Evolutionary conservation across 441 rosid genomes (phyloP), one percentile per base, ranked within the genome.

Genomic region (Corymbia citriodora): DNA sequence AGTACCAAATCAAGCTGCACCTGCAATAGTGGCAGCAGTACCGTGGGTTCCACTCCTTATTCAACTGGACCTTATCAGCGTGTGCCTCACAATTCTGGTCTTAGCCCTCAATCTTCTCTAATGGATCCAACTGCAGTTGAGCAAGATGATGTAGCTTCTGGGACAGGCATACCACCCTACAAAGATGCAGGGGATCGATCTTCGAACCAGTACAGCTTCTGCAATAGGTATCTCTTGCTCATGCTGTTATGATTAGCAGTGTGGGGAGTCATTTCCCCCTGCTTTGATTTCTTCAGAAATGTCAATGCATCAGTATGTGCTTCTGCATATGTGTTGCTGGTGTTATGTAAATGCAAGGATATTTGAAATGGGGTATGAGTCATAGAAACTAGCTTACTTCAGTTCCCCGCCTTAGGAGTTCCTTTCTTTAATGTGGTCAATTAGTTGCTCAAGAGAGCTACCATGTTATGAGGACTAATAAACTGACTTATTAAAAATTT

Each of bases 1-100:
- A 96, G 97, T 96, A 89, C 95, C 53, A 96, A 92, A 90, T 95
- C 99, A 89, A 93, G 93, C 91, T 90, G 94, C 90, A 95, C 97
- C 87, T 93, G 94, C 87, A 93, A 93, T 92, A 96, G 95, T 91
- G 95, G 96, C 91, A 93, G 93, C 92, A 90, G 92, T 90, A 96
- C 97, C 89, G 90, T 94, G 93, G 93, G 96, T 91, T 96, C 98
- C 1, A 90, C 93, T 93, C 95, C 98, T 45, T 92, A 93, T 86
- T 81, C 94, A 50, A 54, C 87, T 90, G 95, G 95, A 92, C 95
- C 96, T 49, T 94, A 92, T 92, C 96, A 95, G 89, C 94, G 91
- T 87, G 94, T 89, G 92, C 96, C 93, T 89, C 91, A 50, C 57
- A 91, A 90, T 93, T 93, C 96, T 88, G 92, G 93, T 93, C 93